Conservation (phyloP, 2,329 filamentous ascomycete species). For the Leptographium procerum region DNA sequence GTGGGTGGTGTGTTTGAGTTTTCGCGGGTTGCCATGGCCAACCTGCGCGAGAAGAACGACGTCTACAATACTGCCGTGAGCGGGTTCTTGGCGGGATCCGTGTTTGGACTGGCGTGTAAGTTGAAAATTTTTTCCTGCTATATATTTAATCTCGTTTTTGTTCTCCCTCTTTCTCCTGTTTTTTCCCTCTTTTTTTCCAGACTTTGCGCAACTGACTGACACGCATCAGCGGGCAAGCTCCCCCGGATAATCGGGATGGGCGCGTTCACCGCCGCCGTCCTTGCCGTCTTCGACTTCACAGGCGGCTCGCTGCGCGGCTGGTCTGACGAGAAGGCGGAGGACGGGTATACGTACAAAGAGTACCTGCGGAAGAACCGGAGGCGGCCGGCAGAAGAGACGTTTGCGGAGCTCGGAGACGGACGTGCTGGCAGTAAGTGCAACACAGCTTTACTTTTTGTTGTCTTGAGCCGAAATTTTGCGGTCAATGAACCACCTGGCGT, state of each 20-base stretch:
- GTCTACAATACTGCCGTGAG: constrained; percentile 62
- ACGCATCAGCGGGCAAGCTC: constrained; percentile 46
- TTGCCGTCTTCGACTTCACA: constrained; percentile 58
- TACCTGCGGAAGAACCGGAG: constrained; percentile 61
- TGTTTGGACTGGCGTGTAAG: constrained; percentile 64
- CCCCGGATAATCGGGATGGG: constrained; percentile 61
- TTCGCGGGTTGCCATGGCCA: constrained; percentile 63
- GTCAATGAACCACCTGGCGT: no score
- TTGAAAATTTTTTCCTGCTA: neutral
- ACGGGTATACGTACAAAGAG: constrained; percentile 68
- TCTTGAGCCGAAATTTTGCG: no score
- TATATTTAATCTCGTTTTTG: neutral
- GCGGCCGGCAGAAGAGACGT: constrained; percentile 65
- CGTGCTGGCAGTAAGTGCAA: constrained; percentile 50
- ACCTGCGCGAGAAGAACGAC: constrained; percentile 78
- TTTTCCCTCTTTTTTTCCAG: neutral
- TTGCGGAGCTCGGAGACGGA: constrained; percentile 74
- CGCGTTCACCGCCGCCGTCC: constrained; percentile 38
- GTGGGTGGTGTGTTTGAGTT: constrained; percentile 71
- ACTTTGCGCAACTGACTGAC: neutral
- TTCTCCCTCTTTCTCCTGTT: neutral
- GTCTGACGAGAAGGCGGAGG: constrained; percentile 40
- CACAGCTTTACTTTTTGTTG: no score
- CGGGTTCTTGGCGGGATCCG: constrained; percentile 63
- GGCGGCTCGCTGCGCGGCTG: constrained; percentile 45